Percentiles rank a stretch among this genome's conserved stretches.
Evolutionary conservation across 2,329 filamentous ascomycete genomes (phyloP).

Genomic region (Xylariaceae sp.): DNA sequence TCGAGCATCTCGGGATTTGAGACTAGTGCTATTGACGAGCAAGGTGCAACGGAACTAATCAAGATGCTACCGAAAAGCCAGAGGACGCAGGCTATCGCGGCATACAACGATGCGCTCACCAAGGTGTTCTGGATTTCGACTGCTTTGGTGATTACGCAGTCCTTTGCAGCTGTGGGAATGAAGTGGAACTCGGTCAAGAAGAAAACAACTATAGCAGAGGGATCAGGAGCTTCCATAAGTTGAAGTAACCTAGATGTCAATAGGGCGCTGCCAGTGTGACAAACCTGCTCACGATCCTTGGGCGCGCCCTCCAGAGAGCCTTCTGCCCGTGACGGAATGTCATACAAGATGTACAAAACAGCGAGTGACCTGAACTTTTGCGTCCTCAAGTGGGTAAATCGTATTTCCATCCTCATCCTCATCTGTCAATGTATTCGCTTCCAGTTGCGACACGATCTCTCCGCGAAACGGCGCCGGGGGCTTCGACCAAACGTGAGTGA

Average conservation of each 20-base stretch:
- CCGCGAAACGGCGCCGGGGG: conserved; percentile 13
- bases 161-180: conserved; percentile 5
- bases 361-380: too few species aligned
- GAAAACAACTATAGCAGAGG: too few species aligned
- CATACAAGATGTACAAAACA: too few species aligned
- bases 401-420: conserved; percentile 1
- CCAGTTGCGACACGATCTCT: conserved; percentile 5
- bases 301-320: too few species aligned
- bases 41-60: conserved; percentile 7
- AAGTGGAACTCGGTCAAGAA: conserved; percentile 12
- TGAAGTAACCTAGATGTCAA: too few species aligned
- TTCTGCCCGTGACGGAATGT: too few species aligned
- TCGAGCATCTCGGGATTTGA: conserved; percentile 4
- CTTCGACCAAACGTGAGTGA: conserved; percentile 14
- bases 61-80: not conserved
- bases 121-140: conserved; percentile 7
- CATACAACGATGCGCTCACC: conserved; percentile 8
- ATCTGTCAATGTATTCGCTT: conserved; percentile 10
- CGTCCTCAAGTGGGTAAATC: too few species aligned
- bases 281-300: too few species aligned
- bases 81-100: not conserved
- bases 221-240: too few species aligned
- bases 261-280: too few species aligned
- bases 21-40: not conserved
- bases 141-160: not conserved